These are phyloP conservation scores for Zygosaccharomyces pseudorouxii DNA, from an alignment of 805 yeast species.

Conservation along the genomic window DNA sequence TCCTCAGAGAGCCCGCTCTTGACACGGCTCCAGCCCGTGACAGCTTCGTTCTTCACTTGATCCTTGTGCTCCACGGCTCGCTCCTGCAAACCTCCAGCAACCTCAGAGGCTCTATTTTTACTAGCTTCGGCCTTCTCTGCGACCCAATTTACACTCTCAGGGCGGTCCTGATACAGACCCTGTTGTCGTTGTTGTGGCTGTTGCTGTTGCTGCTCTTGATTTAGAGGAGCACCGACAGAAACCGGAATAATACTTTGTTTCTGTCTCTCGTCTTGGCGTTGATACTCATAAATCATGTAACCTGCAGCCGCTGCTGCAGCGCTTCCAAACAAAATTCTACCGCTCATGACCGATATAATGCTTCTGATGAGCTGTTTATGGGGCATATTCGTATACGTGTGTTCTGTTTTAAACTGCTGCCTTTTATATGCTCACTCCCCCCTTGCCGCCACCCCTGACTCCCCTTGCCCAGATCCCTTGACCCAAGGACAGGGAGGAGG, in stretches of 20 bases:
- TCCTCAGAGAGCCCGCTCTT: slow-evolving; percentile 15
- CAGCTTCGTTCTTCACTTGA: slow-evolving; percentile 5
- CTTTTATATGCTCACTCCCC: background rate
- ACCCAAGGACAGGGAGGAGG: slow-evolving; percentile 2
- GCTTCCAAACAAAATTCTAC: slow-evolving; percentile 26
- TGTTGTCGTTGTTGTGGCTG: background rate
- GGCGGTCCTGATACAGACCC: background rate
- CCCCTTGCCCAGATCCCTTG: slow-evolving; percentile 5
- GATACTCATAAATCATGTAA: slow-evolving; percentile 25
- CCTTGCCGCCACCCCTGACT: slow-evolving; percentile 9
- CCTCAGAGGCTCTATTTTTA: slow-evolving; percentile 9
- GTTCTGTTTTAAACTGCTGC: background rate
- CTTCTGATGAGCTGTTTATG: background rate
- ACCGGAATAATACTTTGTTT: slow-evolving; percentile 15
- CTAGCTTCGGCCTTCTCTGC: slow-evolving; percentile 11
- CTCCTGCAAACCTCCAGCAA: slow-evolving; percentile 9
- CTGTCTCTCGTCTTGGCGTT: slow-evolving; percentile 19
- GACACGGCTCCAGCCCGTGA: slow-evolving; percentile 15
- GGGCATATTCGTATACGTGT: no score
- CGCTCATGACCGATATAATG: slow-evolving; percentile 15
- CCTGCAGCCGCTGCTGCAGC: slow-evolving; percentile 29
- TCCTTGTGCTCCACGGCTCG: slow-evolving; percentile 6
- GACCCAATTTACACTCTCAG: slow-evolving; percentile 9
- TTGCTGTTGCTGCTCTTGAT: background rate
- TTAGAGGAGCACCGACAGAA: slow-evolving; percentile 1